Conservation (phyloP, 768 basidiomycete species). For the Kwoniella dejecticola region DNA sequence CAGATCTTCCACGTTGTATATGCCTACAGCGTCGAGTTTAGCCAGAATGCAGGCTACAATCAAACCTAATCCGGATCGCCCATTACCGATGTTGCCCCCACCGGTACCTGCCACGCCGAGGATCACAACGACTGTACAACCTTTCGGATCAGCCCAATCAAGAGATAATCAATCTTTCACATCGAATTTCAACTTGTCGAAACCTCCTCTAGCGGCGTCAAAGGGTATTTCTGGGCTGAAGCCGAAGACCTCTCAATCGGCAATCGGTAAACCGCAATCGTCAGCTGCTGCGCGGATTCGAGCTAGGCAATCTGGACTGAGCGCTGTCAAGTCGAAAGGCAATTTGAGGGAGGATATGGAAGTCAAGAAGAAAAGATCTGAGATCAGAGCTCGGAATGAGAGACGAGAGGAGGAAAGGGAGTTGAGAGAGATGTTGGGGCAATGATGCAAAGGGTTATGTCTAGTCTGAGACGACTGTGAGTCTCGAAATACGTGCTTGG, state of each 20-base stretch:
- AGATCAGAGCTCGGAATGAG: constrained; percentile 41
- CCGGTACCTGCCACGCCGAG: constrained; percentile 2
- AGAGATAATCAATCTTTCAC: constrained; percentile 30
- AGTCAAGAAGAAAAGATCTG: constrained; percentile 26
- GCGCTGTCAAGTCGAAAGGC: constrained; percentile 36
- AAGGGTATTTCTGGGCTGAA: background rate
- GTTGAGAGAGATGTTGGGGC: constrained; percentile 40
- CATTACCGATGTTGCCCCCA: constrained; percentile 17
- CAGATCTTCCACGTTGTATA: constrained; percentile 40
- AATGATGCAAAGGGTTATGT: too few relatives aligned
- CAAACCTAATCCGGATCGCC: constrained; percentile 25
- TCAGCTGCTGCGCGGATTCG: constrained; percentile 14
- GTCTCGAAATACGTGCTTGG: too few relatives aligned
- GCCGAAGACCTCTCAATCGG: background rate
- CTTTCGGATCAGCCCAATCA: constrained; percentile 25
- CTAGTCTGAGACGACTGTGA: too few relatives aligned
- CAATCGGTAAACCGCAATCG: constrained; percentile 5
- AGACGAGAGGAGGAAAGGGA: constrained; percentile 40
- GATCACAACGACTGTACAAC: constrained; percentile 13
- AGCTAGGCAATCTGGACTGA: constrained; percentile 29
- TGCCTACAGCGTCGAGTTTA: constrained; percentile 42
- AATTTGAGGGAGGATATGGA: constrained; percentile 37
- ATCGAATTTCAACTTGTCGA: constrained; percentile 18
- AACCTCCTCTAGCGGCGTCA: constrained; percentile 6
- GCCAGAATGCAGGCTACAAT: constrained; percentile 52